Base-by-base conservation (phyloP, 169 alveolate species). In the Eimeria acervulina region DNA sequence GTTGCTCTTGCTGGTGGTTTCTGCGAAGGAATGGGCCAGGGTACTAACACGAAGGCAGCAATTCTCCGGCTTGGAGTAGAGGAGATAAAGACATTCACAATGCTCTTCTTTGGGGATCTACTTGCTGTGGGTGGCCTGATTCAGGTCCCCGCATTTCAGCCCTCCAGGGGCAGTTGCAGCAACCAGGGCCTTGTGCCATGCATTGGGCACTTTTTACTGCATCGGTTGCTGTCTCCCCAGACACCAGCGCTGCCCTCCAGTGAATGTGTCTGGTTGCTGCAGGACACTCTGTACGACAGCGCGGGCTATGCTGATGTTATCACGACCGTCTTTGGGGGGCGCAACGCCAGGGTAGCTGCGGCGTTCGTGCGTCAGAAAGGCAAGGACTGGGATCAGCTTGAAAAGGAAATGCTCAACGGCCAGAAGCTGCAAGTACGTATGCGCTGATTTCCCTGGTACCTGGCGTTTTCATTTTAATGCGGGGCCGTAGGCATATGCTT, bases 1-100 rank as follows among this genome's bases (percentile, higher is more conserved):
- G 98, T 99, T 26, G 99, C 99, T 33, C 95, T 99, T 31, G 98
- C 99, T 13, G 99, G 99, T 55, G 99, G 99, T 36, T 98, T 99
- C 97, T 98, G 99, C 85, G 99, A 99, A 89, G 99, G 99, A 26
- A 97, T 99, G 90, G 98, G 99, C 31, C 97, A 97, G 68, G 99
- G 99, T 31, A 93, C 98, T 38, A 99, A 99, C 98, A 98, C 99
- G 76, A 98, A 98, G 95, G 98, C 99, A 31, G 99, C 99, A 42
- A 97, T 99, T 90, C 98, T 99, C 97, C 97, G 99, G 28, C 97
- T 98, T 38, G 99, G 99, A 31, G 97, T 99, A 81, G 98, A 97
- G 94, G 99, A 98, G 92, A 97, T 97, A 97, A 96, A 96, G 95
- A 96, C 95, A 70, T 98, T 98, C 61, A 96, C 97, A 47, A 83